Evolutionary conservation across 306 rosid genomes (phyloP).

Genomic region (Dalbergia cochinchinensis): DNA sequence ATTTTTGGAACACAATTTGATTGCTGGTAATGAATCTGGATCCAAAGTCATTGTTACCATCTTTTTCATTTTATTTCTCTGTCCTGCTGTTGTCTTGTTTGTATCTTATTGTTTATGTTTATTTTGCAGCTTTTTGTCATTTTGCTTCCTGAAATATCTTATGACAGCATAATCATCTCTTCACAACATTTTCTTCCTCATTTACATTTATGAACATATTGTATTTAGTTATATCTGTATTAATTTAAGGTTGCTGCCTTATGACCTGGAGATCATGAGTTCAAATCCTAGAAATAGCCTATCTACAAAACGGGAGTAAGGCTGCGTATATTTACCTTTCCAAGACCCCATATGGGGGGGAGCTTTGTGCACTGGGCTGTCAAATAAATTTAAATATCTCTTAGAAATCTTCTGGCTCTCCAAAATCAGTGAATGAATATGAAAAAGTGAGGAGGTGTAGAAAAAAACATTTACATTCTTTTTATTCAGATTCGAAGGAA

Average conservation of each 20-base stretch:
- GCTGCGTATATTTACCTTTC: too few species aligned
- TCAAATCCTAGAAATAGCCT: too few species aligned
- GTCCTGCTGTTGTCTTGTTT: constrained; percentile 5
- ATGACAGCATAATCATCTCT: constrained; percentile 20
- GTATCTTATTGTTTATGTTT: constrained; percentile 23
- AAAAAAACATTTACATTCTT: background rate
- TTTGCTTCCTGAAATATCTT: constrained; percentile 7
- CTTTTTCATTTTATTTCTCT: constrained; percentile 10
- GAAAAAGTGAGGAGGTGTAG: constrained; percentile 1
- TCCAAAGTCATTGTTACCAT: background rate
- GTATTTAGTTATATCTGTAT: background rate
- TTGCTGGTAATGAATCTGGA: constrained; percentile 19
- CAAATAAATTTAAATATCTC: background rate
- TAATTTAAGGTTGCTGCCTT: background rate
- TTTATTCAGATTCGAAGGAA: constrained; percentile 24
- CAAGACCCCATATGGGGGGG: too few species aligned
- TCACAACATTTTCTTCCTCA: constrained; percentile 22
- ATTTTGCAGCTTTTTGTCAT: background rate
- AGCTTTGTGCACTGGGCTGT: too few species aligned
- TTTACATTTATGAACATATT: constrained; percentile 16
- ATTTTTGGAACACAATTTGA: constrained; percentile 3
- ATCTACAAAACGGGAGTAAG: too few species aligned
- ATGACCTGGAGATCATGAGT: too few species aligned
- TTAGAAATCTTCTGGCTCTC: constrained; percentile 30
- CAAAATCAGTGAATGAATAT: constrained; percentile 22